Base-by-base conservation (phyloP, 192 early-diverging fungal species). In the Umbelopsis sp. region DNA sequence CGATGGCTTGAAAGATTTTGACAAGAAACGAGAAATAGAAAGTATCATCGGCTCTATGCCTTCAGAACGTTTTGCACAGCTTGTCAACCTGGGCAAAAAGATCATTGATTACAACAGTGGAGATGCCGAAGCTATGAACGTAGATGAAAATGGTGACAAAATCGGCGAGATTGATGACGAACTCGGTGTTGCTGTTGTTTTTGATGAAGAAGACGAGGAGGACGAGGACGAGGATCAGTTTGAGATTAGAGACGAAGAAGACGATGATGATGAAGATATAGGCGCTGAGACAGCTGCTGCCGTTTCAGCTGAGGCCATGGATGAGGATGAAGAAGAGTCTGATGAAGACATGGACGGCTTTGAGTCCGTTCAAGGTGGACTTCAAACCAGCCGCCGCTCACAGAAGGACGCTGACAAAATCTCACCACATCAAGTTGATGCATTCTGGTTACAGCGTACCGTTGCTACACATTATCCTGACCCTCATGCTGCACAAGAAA, bases 371-470 rank as follows among this genome's bases (percentile, higher is more conserved):
- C 52, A 73, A 8, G 79, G 76, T 33, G 69, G 49, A 44, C 18
- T 45, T 16, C 77, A 77, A 45, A 73, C 82, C 21, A 84, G 81
- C 55, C 83, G 84, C 46, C 47, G 75, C 15, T 58, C 27, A 13
- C 35, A 48, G 25, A 69, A 86, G 21, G 71, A 81, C 15, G 76
- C 72, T 10, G 75, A 79, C 41, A 77, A 81, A 67, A 71, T 89
- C 25, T 66, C 76, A 47, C 88, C 93, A 11, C 93, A 95, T 77
- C 91, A 94, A 55, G 86, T 99, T 53, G 98, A 99, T 79, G 93
- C 96, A 8, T 99, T 98, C 76, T 99, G 95, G 95, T 86, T 97
- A 7, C 98, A 98, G 74, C 91, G 97, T 44, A 85, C 87, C 35
- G 85, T 99, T 30, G 82, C 92, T 25, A 73, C 82, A n/a, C 86